Evolutionary conservation across 768 basidiomycete species (phyloP), one percentile per base, ranked within the genome.

Genomic region (Lactifluus piperatus): DNA sequence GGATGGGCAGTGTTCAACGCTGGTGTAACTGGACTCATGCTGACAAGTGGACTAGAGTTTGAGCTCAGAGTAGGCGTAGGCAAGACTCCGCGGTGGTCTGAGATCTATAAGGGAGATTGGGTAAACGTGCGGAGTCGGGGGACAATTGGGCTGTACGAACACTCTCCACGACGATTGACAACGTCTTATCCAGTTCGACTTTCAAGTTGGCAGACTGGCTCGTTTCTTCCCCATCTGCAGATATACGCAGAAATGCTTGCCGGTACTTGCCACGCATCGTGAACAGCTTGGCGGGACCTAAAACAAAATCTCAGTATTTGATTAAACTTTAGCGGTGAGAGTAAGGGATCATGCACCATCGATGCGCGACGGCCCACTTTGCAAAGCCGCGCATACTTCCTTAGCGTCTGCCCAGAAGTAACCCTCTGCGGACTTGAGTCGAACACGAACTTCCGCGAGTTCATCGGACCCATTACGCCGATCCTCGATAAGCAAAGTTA

Each of bases 391-490:
- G 47, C 78, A 76, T 73, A 90, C 73, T 36, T 86, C 81, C 62
- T 77, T 75, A 2, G 86, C 85, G 67, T 86, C 81, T 6, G 81
- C 86, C 87, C 87, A 89, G 65, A 77, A 85, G 5, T 83, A 81
- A 63, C 80, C 83, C 37, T 75, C 75, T 5, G 76, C 74, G 5
- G 68, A 65, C 65, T 70, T 79, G 37, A 89, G 69, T n/a, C 78
- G 79, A 30, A 88, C 77, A 37, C 73, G 77, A 20, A 90, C 80
- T 68, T 90, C 88, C 1, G 82, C 82, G 20, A 88, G 74, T 67
- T 88, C 86, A 36, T 71, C 69, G 1, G 71, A 71, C 6, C 77
- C 79, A 61, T 75, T 78, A 36, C 87, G 79, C 50, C 73, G 61
- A 63, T 88, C 87, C 54, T 82, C 77, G 13, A 88, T 87, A 8